Conservation (phyloP, 1,139 yeast species). For the Suhomyces wounanorum region DNA sequence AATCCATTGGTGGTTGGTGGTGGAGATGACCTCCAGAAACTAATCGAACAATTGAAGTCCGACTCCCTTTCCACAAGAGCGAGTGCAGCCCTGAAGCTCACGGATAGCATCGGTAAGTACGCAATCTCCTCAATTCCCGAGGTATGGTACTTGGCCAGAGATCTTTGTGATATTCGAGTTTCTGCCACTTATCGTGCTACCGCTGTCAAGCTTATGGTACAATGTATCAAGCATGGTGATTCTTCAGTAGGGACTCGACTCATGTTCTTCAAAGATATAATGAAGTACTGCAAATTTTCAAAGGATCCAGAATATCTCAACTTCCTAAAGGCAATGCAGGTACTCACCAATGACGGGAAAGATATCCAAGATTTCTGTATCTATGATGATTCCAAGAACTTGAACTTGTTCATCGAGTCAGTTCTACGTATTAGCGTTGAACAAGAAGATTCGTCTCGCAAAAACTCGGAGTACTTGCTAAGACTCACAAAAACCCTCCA, state of each 20-base stretch:
- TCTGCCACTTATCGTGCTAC: conserved; percentile 51
- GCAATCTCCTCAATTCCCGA: conserved; percentile 66
- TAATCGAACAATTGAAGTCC: conserved; percentile 40
- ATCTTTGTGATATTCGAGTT: conserved; percentile 48
- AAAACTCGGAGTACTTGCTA: background rate
- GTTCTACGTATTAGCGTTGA: conserved; percentile 1
- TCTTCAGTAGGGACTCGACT: conserved; percentile 47
- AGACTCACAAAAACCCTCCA: conserved; percentile 29
- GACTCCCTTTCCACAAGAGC: conserved; percentile 47
- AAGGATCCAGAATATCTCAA: conserved; percentile 57
- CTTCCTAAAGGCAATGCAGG: conserved; percentile 52
- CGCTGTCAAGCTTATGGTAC: conserved; percentile 53
- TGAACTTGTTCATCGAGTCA: conserved; percentile 38
- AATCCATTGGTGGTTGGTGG: conserved; percentile 69
- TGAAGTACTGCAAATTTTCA: conserved; percentile 41
- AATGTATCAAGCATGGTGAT: conserved; percentile 60
- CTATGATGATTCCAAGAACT: conserved; percentile 43
- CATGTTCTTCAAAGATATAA: conserved; percentile 62
- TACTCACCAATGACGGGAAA: conserved; percentile 61
- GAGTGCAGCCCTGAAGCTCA: conserved; percentile 54
- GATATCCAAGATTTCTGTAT: conserved; percentile 60
- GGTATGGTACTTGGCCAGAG: conserved; percentile 72
- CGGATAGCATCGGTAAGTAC: conserved; percentile 52
- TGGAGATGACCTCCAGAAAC: conserved; percentile 50
- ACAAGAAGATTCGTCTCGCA: background rate